These are phyloP conservation scores for Xylariaceae sp. DNA, from an alignment of 2,329 filamentous ascomycete genomes.

Conservation along the genomic window DNA sequence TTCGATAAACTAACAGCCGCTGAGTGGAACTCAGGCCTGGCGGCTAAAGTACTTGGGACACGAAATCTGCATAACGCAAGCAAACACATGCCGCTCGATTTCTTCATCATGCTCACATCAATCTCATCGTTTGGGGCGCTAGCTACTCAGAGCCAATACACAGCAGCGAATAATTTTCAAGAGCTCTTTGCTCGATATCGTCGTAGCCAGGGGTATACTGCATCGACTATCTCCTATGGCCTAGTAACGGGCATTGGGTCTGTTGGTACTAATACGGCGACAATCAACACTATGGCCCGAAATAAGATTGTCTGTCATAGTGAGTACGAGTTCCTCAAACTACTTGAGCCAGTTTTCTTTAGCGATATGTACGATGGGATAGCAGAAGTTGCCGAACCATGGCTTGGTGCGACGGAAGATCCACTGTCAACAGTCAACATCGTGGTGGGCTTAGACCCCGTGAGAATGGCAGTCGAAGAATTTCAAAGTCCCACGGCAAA, in stretches of 20 bases:
- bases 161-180: conserved; percentile 38
- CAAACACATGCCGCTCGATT: conserved; percentile 37
- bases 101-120: conserved; percentile 36
- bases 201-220: conserved; percentile 30
- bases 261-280: neutral
- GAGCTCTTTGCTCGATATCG: conserved; percentile 38
- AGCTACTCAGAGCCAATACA: conserved; percentile 35
- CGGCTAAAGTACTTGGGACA: too few species aligned
- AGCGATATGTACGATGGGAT: too few species aligned
- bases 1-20: too few species aligned
- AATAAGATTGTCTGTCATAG: conserved; percentile 30
- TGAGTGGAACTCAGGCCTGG: too few species aligned
- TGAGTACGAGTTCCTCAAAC: too few species aligned
- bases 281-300: conserved; percentile 24
- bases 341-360: too few species aligned
- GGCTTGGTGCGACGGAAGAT: too few species aligned
- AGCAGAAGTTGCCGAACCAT: too few species aligned
- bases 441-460: conserved; percentile 37
- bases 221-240: conserved; percentile 33
- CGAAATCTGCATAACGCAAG: too few species aligned
- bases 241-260: conserved; percentile 30
- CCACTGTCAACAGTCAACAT: conserved; percentile 34
- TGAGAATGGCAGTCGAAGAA: conserved; percentile 16
- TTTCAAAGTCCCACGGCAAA: neutral
- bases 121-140: conserved; percentile 18